phyloP scores from a whole-genome alignment of 306 rosid genomes.

The Malus sieversii region DNA sequence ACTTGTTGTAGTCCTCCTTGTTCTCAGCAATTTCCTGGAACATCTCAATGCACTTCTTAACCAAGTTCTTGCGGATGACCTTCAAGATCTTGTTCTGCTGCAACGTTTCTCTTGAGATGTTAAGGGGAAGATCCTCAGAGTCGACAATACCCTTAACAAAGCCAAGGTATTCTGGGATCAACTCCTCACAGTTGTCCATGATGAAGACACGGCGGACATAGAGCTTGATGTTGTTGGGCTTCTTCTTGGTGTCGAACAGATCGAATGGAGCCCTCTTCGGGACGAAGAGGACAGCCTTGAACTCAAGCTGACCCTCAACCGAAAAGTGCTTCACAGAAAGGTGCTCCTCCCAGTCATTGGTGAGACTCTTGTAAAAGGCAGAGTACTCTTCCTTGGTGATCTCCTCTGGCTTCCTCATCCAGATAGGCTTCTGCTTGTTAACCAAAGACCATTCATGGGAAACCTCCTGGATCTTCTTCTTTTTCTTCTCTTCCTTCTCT shows the following conservation, averaged over 20 bases:
- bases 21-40: slow-evolving; percentile 91
- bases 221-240: slow-evolving; percentile 85
- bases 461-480: slow-evolving; percentile 82
- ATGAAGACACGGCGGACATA: slow-evolving; percentile 88
- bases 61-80: slow-evolving; percentile 86
- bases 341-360: slow-evolving; percentile 97
- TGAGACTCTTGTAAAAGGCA: slow-evolving; percentile 88
- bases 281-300: slow-evolving; percentile 82
- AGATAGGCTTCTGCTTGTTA: slow-evolving; percentile 92
- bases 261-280: slow-evolving; percentile 98
- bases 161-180: slow-evolving; percentile 83
- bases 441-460: slow-evolving; percentile 88
- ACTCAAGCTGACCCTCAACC: slow-evolving; percentile 94
- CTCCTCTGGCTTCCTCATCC: slow-evolving; percentile 99
- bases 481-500: slow-evolving; percentile 81
- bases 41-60: slow-evolving; percentile 78
- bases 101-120: slow-evolving; percentile 79
- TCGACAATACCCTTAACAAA: slow-evolving; percentile 91
- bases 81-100: slow-evolving; percentile 92
- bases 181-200: slow-evolving; percentile 97
- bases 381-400: slow-evolving; percentile 80
- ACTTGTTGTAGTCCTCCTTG: slow-evolving; percentile 89
- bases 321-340: slow-evolving; percentile 89
- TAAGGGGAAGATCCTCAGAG: slow-evolving; percentile 92
- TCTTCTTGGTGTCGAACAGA: slow-evolving; percentile 85